Evolutionary conservation across 768 basidiomycete species (phyloP).

Genomic region (Panus rudis): DNA sequence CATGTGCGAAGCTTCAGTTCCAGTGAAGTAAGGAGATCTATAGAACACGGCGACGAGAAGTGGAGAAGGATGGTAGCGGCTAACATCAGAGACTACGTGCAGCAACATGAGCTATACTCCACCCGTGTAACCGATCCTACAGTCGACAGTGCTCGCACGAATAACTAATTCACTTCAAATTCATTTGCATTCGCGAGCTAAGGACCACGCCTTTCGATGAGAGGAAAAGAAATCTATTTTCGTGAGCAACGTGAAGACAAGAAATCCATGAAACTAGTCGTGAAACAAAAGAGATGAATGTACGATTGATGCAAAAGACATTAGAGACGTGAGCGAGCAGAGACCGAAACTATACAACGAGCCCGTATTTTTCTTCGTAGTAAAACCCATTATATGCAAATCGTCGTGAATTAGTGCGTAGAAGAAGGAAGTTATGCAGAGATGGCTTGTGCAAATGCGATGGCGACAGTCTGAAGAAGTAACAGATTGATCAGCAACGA

Average conservation of each 20-base stretch:
- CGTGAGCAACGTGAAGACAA: not conserved
- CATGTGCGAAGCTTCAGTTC: constrained; percentile 59
- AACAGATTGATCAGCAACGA: constrained; percentile 13
- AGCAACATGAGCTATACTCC: constrained; percentile 39
- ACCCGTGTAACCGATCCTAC: no score
- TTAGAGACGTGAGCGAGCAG: constrained; percentile 1
- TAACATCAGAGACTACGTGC: constrained; percentile 46
- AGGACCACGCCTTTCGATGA: not conserved
- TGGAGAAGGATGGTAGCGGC: constrained; percentile 46
- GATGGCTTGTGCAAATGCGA: constrained; percentile 80
- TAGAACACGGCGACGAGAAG: constrained; percentile 16
- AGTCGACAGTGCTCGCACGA: not conserved
- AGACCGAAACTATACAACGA: constrained; percentile 3
- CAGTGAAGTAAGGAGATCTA: constrained; percentile 52
- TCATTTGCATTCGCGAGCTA: no score
- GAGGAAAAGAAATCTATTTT: constrained; percentile 10
- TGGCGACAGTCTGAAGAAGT: constrained; percentile 60
- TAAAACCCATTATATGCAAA: no score
- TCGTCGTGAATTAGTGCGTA: no score
- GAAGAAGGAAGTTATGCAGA: constrained; percentile 23
- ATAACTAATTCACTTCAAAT: not conserved
- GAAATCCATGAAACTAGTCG: constrained; percentile 1
- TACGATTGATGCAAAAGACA: not conserved
- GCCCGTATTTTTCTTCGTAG: no score
- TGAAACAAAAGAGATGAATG: not conserved